Percentiles rank a stretch among this genome's conserved stretches.
Conservation (phyloP, 805 yeast genomes). For the Blastobotrys parvus region DNA sequence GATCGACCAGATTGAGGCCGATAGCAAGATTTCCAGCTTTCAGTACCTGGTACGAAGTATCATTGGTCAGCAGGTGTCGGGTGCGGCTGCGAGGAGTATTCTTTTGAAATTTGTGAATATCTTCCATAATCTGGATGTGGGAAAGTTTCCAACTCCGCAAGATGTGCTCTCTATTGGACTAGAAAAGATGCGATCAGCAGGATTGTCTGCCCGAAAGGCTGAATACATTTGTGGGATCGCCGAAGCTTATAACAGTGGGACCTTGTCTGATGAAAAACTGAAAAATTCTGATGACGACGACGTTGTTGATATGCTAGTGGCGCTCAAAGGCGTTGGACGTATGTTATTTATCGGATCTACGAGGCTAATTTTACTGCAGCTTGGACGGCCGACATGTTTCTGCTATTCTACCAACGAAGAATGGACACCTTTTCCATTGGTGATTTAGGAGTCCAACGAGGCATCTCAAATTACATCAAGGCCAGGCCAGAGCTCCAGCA, state of each 20-base stretch:
- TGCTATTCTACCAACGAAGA: conserved; percentile 58
- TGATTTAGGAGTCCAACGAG: conserved; percentile 82
- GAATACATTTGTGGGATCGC: conserved; percentile 61
- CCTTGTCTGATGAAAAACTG: conserved; percentile 22
- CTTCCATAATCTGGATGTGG: conserved; percentile 20
- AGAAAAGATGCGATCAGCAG: conserved; percentile 51
- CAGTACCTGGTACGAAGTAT: conserved; percentile 19
- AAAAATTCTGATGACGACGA: conserved; percentile 23
- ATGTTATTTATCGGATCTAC: too few species aligned
- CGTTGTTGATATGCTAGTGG: conserved; percentile 24
- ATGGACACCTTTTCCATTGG: conserved; percentile 66
- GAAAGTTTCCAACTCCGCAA: conserved; percentile 43
- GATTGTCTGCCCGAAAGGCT: conserved; percentile 61
- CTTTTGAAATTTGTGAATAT: conserved; percentile 36
- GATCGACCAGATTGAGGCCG: conserved; percentile 1
- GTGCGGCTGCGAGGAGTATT: conserved; percentile 70
- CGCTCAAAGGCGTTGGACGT: conserved; percentile 30
- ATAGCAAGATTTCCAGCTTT: conserved; percentile 7
- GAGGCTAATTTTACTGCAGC: too few species aligned
- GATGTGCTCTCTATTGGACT: conserved; percentile 33
- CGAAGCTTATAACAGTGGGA: conserved; percentile 20
- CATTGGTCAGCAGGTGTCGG: conserved; percentile 35
- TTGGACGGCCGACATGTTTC: conserved; percentile 89
- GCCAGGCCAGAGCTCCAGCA: conserved; percentile 30
- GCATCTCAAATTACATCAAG: conserved; percentile 57